A percentile compares a stretch with the other conserved stretches of the same genome.
phyloP scores from a whole-genome alignment of 257 asterid genomes.

The Knoxia roxburghii region DNA sequence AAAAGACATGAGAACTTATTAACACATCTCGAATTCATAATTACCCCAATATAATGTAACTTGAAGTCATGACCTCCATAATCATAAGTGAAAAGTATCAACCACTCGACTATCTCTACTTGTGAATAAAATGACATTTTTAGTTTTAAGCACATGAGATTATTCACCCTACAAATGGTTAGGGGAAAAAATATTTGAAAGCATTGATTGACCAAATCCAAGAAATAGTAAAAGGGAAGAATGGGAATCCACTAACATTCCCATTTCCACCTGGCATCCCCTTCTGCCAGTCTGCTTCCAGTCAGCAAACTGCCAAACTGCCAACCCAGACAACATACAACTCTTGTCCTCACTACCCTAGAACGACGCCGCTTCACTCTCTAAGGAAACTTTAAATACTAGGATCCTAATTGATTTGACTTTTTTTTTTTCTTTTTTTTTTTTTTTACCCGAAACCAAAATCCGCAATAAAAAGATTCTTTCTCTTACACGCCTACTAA shows the following conservation, averaged over 20 bases:
- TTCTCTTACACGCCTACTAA: conserved; percentile 1
- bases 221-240: too few relatives aligned
- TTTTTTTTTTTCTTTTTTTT: not conserved
- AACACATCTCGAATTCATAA: too few relatives aligned
- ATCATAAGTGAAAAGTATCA: too few relatives aligned
- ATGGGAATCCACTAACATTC: conserved; percentile 19
- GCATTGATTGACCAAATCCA: conserved; percentile 4
- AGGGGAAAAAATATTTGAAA: too few relatives aligned
- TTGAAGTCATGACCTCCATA: too few relatives aligned
- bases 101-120: too few relatives aligned
- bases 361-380: conserved; percentile 16
- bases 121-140: too few relatives aligned
- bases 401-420: not conserved
- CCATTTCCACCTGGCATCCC: not conserved
- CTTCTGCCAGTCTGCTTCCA: conserved; percentile 20
- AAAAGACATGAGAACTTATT: too few relatives aligned
- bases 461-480: conserved; percentile 8
- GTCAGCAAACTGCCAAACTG: conserved; percentile 7
- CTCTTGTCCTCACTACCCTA: conserved; percentile 3
- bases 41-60: too few relatives aligned
- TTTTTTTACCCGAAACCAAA: not conserved
- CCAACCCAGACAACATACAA: conserved; percentile 9
- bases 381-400: not conserved
- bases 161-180: too few relatives aligned
- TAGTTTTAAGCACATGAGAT: too few relatives aligned